These are phyloP conservation scores for Moringa oleifera DNA, from an alignment of 345 rosid species.

Conservation along the genomic window DNA sequence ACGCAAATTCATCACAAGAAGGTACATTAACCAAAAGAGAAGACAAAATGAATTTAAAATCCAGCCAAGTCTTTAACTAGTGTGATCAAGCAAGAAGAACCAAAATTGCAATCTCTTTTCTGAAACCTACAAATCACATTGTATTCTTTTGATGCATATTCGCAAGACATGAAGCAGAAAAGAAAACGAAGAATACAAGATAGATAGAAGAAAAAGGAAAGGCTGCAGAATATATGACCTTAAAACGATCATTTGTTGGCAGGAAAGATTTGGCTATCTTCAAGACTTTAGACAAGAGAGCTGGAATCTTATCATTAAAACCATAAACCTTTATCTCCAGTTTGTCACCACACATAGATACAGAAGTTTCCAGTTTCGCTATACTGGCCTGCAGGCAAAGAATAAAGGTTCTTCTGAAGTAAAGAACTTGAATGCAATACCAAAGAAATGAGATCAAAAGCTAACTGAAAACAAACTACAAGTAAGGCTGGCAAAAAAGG, in stretches of 20 bases:
- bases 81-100: background rate
- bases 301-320: slow-evolving; percentile 79
- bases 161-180: too few relatives aligned
- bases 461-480: background rate
- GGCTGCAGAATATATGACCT: slow-evolving; percentile 35
- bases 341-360: slow-evolving; percentile 62
- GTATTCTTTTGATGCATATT: background rate
- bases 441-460: background rate
- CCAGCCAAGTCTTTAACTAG: background rate
- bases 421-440: slow-evolving; percentile 6
- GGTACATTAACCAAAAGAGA: slow-evolving; percentile 4
- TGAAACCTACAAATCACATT: background rate
- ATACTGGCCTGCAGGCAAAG: slow-evolving; percentile 70
- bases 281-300: slow-evolving; percentile 69
- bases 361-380: slow-evolving; percentile 86
- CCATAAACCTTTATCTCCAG: slow-evolving; percentile 90
- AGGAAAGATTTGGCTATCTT: slow-evolving; percentile 61
- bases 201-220: background rate
- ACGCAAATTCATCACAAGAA: background rate
- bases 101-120: background rate
- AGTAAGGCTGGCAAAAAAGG: too few relatives aligned
- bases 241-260: slow-evolving; percentile 75
- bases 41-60: slow-evolving; percentile 2
- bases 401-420: slow-evolving; percentile 2
- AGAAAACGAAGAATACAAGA: background rate